A percentile compares a stretch with the other conserved stretches of the same genome.
phyloP scores from a whole-genome alignment of 441 rosid species.

The Theobroma grandiflorum region DNA sequence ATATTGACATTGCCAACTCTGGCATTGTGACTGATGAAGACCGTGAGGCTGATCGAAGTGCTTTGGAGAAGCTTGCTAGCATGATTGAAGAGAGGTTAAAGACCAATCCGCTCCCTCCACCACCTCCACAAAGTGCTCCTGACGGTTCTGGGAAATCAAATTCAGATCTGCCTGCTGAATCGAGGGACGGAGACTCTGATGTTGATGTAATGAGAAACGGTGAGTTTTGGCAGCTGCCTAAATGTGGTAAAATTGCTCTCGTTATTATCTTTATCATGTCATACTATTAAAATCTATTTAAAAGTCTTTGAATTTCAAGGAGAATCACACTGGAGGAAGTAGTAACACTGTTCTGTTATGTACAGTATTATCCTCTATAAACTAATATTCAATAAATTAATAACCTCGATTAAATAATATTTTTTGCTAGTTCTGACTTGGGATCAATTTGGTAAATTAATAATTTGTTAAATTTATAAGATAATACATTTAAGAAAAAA shows the following conservation, averaged over 20 bases:
- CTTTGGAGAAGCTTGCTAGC: constrained; percentile 68
- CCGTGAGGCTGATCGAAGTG: constrained; percentile 78
- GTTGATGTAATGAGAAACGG: constrained; percentile 57
- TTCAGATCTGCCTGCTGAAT: constrained; percentile 63
- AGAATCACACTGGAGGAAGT: constrained; percentile 7
- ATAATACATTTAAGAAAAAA: too few relatives aligned
- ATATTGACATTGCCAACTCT: constrained; percentile 63
- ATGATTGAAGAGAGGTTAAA: constrained; percentile 90
- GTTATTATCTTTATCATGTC: constrained; percentile 15
- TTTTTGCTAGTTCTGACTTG: too few relatives aligned
- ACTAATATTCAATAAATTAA: too few relatives aligned
- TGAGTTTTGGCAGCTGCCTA: constrained; percentile 39
- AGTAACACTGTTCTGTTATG: too few relatives aligned
- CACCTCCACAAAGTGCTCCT: constrained; percentile 62
- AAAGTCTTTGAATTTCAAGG: constrained; percentile 1
- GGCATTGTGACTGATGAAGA: constrained; percentile 88
- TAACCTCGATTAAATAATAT: too few relatives aligned
- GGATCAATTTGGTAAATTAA: too few relatives aligned
- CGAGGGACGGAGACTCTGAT: constrained; percentile 76
- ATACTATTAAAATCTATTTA: background rate
- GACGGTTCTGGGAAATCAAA: constrained; percentile 57
- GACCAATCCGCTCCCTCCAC: constrained; percentile 89
- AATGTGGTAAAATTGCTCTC: constrained; percentile 7
- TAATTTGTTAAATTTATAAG: too few relatives aligned
- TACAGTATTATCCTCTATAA: too few relatives aligned